Conservation (phyloP, 2,329 filamentous ascomycete genomes). For the Neoarthrinium moseri region DNA sequence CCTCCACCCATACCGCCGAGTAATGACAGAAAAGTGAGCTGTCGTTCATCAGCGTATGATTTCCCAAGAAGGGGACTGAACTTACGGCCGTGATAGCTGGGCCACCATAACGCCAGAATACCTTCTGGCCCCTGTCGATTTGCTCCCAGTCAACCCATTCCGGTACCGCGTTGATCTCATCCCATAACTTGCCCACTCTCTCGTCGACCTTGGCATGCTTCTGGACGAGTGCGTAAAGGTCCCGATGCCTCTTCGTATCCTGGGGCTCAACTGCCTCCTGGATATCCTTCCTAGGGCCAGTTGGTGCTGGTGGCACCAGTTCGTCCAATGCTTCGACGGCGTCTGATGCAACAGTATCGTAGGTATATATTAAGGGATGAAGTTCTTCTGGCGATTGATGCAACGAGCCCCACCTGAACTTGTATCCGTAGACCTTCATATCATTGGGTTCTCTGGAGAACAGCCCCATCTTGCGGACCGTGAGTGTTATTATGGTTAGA, state of each 20-base stretch:
- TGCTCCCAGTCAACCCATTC: slow-evolving; percentile 78
- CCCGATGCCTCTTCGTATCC: slow-evolving; percentile 40
- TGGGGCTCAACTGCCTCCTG: slow-evolving; percentile 17
- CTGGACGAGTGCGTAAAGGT: slow-evolving; percentile 62
- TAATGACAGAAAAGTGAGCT: slow-evolving; percentile 59
- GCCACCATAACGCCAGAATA: slow-evolving; percentile 75
- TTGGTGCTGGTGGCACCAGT: slow-evolving; percentile 47
- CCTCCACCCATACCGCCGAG: slow-evolving; percentile 71
- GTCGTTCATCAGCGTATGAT: slow-evolving; percentile 5
- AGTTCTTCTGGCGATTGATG: slow-evolving; percentile 62
- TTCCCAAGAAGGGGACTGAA: slow-evolving; percentile 14
- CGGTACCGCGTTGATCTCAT: slow-evolving; percentile 64
- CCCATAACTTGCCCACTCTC: slow-evolving; percentile 59
- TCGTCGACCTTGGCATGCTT: slow-evolving; percentile 57
- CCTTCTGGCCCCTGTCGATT: slow-evolving; percentile 70
- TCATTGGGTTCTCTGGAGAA: background rate
- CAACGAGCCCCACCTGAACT: slow-evolving; percentile 66
- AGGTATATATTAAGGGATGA: slow-evolving; percentile 60
- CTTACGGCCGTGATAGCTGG: slow-evolving; percentile 59
- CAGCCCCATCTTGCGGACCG: slow-evolving; percentile 6
- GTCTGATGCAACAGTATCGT: slow-evolving; percentile 67
- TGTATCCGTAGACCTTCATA: slow-evolving; percentile 57
- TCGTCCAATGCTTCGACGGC: slow-evolving; percentile 63
- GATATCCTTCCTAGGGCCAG: background rate
- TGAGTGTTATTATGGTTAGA: no score